Conservation (phyloP, 371 early-diverging fungal species). For the Zopfochytrium polystomum region DNA sequence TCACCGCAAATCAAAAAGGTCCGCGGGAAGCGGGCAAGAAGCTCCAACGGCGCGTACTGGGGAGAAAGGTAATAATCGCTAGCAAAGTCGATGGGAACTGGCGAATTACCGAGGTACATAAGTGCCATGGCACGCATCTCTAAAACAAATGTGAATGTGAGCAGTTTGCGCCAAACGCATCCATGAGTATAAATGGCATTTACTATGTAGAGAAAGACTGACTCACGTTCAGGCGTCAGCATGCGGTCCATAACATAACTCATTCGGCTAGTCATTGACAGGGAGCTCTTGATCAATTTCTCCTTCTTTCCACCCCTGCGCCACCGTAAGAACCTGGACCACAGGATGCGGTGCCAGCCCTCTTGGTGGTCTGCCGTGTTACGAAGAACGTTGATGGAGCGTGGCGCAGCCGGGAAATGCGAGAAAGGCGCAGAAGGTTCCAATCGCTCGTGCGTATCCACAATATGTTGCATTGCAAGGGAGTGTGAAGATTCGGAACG, state of each 20-base stretch:
- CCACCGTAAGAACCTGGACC: no score
- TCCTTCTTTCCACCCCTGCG: no score
- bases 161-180: no score
- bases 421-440: conserved; percentile 33
- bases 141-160: no score
- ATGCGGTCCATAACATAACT: no score
- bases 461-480: conserved; percentile 27
- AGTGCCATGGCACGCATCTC: no score
- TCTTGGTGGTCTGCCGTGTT: conserved; percentile 36
- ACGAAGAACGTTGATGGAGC: conserved; percentile 41
- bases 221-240: no score
- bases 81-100: conserved; percentile 68
- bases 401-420: conserved; percentile 43
- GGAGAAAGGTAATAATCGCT: conserved; percentile 84
- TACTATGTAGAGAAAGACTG: no score
- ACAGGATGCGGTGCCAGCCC: conserved; percentile 38
- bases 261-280: conserved; percentile 85
- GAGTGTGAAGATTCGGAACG: conserved; percentile 54
- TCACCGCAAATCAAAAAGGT: no score
- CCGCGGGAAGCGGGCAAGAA: conserved; percentile 85
- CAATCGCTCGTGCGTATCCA: conserved; percentile 34
- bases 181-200: no score
- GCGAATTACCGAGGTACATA: no score
- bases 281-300: no score
- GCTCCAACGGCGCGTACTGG: conserved; percentile 78